Base-by-base conservation (phyloP, 805 yeast genomes). In the Cyberlindnera petersonii region DNA sequence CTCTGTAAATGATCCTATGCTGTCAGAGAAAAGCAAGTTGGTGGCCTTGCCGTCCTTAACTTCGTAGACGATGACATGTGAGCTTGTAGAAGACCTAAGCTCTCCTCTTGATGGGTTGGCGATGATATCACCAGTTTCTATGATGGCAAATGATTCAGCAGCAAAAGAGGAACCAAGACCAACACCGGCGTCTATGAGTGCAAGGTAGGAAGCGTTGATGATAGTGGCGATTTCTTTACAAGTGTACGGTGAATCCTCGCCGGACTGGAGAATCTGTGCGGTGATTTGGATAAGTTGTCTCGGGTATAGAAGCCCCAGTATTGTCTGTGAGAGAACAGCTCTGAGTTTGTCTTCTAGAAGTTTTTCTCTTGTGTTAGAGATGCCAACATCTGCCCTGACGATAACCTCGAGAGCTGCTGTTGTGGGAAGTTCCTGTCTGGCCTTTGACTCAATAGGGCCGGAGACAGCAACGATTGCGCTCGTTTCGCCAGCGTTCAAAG, bases 401-500 rank as follows among this genome's bases (percentile, higher is more conserved):
- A 77, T 74, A 7, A 93, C 72, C 59, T 88, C 96, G 14, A 93
- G 59, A 14, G 86, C 79, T 13, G 91, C 82, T 31, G 71, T 67
- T 13, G 84, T 80, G 9, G 97, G 96, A 24, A 80, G 60, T 58
- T 91, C 98, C 56, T 88, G 95, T 50, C 91, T 74, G 11, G 77
- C 62, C 57, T 81, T 82, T 9, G 86, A 80, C 53, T 91, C 97
- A 22, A 91, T 73, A 0, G 98, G 98, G 0, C 98, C 98, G 1
- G 89, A 74, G 1, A 91, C 89, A 0, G 96, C 79, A 30, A 82
- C 77, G 3, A 89, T 62, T 3, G 84, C 79, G 40, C 74, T 74
- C 1, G 83, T 75, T 14, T 59, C 59, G 2, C 73, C 76, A n/a
- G 64, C 57, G 13, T 63, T 56, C 40, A 79, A 66, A 18, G 72